Percentiles rank a stretch among this genome's conserved stretches.
Conservation (phyloP, 768 basidiomycete genomes). For the Tricholoma hemisulphureum region DNA sequence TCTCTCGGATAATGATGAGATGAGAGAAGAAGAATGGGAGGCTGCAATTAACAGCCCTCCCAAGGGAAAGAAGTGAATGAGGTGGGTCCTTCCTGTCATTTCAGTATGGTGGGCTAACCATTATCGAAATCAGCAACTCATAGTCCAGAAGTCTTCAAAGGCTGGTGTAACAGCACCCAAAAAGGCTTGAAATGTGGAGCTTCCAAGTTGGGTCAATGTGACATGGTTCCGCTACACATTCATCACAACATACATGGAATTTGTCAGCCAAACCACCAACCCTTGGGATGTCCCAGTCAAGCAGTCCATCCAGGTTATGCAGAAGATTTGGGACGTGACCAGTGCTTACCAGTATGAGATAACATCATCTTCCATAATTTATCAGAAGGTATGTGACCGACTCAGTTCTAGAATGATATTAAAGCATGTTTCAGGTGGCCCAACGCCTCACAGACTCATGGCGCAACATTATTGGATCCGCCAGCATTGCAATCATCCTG, state of each 20-base stretch:
- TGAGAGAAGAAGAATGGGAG: background rate
- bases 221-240: background rate
- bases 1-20: background rate
- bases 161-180: background rate
- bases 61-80: background rate
- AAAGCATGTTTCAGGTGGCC: background rate
- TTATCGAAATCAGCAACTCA: background rate
- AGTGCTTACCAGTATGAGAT: background rate
- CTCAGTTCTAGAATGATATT: background rate
- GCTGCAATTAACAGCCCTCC: background rate
- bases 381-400: background rate
- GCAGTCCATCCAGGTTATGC: background rate
- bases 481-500: background rate
- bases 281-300: background rate
- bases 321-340: background rate
- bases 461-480: background rate
- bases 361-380: background rate
- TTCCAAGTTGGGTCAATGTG: background rate
- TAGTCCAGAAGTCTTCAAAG: background rate
- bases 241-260: background rate
- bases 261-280: background rate
- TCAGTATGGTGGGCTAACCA: background rate
- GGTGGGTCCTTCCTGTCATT: background rate
- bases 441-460: background rate
- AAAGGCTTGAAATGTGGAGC: background rate